These are phyloP conservation scores for Neocucurbitaria cava DNA, from an alignment of 2,329 filamentous ascomycete species.

Conservation along the genomic window DNA sequence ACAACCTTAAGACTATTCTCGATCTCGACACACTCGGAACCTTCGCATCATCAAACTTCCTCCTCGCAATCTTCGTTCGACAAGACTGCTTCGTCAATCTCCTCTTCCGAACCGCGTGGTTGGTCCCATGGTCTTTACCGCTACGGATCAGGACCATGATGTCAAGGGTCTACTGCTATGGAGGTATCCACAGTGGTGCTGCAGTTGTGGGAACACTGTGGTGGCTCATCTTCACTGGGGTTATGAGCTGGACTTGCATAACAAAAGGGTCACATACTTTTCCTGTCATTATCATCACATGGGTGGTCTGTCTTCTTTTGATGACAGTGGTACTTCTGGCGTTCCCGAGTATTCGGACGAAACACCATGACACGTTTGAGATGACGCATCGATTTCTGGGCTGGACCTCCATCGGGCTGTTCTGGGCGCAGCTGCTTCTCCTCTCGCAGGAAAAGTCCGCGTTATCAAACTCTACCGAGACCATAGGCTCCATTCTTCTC, in stretches of 20 bases:
- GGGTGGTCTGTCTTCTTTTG: slow-evolving; percentile 26
- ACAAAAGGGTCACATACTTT: slow-evolving; percentile 12
- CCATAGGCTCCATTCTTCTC: slow-evolving; percentile 9
- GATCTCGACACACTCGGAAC: slow-evolving; percentile 28
- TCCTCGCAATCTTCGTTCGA: slow-evolving; percentile 36
- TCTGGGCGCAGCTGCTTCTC: slow-evolving; percentile 35
- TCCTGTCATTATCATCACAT: slow-evolving; percentile 27
- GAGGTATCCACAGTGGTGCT: slow-evolving; percentile 45
- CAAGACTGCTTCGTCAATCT: slow-evolving; percentile 43
- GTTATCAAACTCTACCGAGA: background rate
- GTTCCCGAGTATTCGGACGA: slow-evolving; percentile 27
- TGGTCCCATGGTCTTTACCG: slow-evolving; percentile 35
- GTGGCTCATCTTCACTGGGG: slow-evolving; percentile 51
- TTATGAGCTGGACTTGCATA: slow-evolving; percentile 37
- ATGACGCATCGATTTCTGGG: slow-evolving; percentile 45
- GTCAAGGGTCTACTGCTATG: slow-evolving; percentile 42
- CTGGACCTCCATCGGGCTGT: slow-evolving; percentile 39
- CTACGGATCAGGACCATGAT: slow-evolving; percentile 28
- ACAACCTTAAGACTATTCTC: slow-evolving; percentile 2
- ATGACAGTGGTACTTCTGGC: slow-evolving; percentile 34
- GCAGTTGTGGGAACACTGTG: slow-evolving; percentile 47
- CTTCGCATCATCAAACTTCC: slow-evolving; percentile 43
- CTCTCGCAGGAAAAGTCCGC: slow-evolving; percentile 11
- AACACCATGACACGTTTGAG: slow-evolving; percentile 44
- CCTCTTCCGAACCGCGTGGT: slow-evolving; percentile 39